Evolutionary conservation across 129 eudicot species (phyloP).

Genomic region (Erigeron canadensis): DNA sequence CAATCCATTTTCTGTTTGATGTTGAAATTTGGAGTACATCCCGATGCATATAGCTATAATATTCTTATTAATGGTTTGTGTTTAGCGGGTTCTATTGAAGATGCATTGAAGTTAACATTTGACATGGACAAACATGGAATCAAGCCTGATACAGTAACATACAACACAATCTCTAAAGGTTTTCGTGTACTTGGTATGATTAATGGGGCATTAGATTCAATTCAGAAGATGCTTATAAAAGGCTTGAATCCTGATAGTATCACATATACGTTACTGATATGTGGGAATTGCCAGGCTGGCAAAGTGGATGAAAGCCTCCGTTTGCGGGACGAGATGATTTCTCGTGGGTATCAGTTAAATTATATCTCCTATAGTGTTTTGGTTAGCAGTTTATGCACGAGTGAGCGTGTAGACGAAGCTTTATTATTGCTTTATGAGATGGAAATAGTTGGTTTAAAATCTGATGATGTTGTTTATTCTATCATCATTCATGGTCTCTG

Average conservation of each 20-base stretch:
- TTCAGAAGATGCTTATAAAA: slow-evolving; percentile 43
- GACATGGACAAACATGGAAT: slow-evolving; percentile 83
- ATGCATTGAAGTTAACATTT: slow-evolving; percentile 58
- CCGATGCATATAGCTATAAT: slow-evolving; percentile 83
- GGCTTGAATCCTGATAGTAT: slow-evolving; percentile 51
- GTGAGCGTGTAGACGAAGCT: slow-evolving; percentile 58
- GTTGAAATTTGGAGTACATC: slow-evolving; percentile 75
- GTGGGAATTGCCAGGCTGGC: slow-evolving; percentile 75
- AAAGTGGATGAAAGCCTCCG: slow-evolving; percentile 54
- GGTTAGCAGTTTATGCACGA: slow-evolving; percentile 69
- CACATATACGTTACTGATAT: slow-evolving; percentile 58
- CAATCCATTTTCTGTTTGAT: slow-evolving; percentile 75
- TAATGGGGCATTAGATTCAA: slow-evolving; percentile 41
- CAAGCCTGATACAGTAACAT: slow-evolving; percentile 66
- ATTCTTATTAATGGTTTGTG: slow-evolving; percentile 84
- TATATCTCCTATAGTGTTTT: slow-evolving; percentile 53
- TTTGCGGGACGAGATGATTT: slow-evolving; percentile 67
- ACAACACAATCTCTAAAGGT: slow-evolving; percentile 74
- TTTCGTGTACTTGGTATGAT: slow-evolving; percentile 62
- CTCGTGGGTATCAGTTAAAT: slow-evolving; percentile 47
- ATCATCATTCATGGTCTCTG: slow-evolving; percentile 70
- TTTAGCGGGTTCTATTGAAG: slow-evolving; percentile 76
- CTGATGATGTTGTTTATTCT: slow-evolving; percentile 67
- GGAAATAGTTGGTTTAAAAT: slow-evolving; percentile 48
- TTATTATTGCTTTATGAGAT: slow-evolving; percentile 56